These are phyloP conservation scores for Suaeda aralocaspica DNA, from an alignment of 148 eudicot species.

Conservation along the genomic window DNA sequence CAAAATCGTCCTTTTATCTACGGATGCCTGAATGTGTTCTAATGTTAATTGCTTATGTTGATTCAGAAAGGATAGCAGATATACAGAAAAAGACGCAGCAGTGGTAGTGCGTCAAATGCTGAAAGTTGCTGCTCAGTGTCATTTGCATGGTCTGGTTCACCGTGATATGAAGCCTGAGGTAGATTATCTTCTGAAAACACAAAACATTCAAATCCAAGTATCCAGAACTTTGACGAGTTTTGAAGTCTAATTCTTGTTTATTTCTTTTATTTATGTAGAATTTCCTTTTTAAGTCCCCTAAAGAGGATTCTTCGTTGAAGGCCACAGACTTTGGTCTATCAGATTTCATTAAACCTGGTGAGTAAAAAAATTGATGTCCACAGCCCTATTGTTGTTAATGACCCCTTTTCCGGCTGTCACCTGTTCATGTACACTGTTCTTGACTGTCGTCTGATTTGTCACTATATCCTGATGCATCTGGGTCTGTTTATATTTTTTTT, in stretches of 20 bases:
- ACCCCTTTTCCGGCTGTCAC: neutral
- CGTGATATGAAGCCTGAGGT: slow-evolving; percentile 99
- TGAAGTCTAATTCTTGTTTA: slow-evolving; percentile 13
- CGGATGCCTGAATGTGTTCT: neutral
- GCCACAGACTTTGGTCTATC: slow-evolving; percentile 97
- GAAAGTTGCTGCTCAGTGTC: slow-evolving; percentile 97
- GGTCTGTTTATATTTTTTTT: too few species aligned
- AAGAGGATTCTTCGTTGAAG: slow-evolving; percentile 75
- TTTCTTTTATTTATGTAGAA: slow-evolving; percentile 48
- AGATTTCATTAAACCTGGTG: slow-evolving; percentile 90
- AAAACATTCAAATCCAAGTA: neutral
- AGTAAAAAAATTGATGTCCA: slow-evolving; percentile 16
- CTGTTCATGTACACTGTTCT: neutral
- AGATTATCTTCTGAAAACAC: neutral
- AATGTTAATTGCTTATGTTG: slow-evolving; percentile 10
- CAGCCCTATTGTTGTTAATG: neutral
- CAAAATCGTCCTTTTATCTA: neutral
- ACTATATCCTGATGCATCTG: slow-evolving; percentile 13
- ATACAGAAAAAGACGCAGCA: slow-evolving; percentile 92
- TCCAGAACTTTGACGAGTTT: neutral
- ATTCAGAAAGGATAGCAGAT: slow-evolving; percentile 88
- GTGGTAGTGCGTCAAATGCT: slow-evolving; percentile 93
- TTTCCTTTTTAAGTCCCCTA: slow-evolving; percentile 77
- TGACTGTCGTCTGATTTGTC: neutral
- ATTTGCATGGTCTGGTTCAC: slow-evolving; percentile 92